A percentile compares a stretch with the other conserved stretches of the same genome.
Evolutionary conservation across 805 yeast genomes (phyloP).

Genomic region (Phaffomyces thermotolerans): DNA sequence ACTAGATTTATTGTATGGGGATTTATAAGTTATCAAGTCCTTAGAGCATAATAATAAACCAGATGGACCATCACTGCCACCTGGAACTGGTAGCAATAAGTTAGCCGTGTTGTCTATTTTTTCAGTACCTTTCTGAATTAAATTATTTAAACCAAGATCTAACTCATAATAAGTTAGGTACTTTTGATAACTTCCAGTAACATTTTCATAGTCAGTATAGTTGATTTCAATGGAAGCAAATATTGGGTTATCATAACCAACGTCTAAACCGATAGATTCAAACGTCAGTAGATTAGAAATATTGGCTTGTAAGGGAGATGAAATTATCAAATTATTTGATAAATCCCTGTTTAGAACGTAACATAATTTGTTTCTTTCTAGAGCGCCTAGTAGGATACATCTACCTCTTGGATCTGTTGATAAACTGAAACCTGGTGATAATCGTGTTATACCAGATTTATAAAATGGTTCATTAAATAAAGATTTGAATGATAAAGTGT

Average conservation of each 20-base stretch:
- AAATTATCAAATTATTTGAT: constrained; percentile 39
- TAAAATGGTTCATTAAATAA: constrained; percentile 57
- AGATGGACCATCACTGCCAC: constrained; percentile 59
- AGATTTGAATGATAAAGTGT: constrained; percentile 34
- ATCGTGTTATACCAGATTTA: constrained; percentile 68
- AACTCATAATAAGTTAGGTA: constrained; percentile 65
- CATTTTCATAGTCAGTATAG: constrained; percentile 30
- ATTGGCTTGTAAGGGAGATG: constrained; percentile 71
- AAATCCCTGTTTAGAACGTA: constrained; percentile 52
- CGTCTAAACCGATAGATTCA: constrained; percentile 54
- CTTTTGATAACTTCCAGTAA: constrained; percentile 21
- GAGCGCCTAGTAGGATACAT: constrained; percentile 60
- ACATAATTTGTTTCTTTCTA: constrained; percentile 69
- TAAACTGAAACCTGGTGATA: constrained; percentile 68
- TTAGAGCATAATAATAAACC: constrained; percentile 64
- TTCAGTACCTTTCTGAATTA: constrained; percentile 45
- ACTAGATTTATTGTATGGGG: constrained; percentile 28
- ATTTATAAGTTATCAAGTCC: constrained; percentile 45
- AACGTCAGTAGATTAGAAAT: constrained; percentile 46
- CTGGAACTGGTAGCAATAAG: constrained; percentile 62
- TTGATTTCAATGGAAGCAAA: constrained; percentile 77
- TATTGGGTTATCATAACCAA: constrained; percentile 73
- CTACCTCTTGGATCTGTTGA: constrained; percentile 67
- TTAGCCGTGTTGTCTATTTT: constrained; percentile 36
- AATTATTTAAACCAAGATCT: constrained; percentile 79